Evolutionary conservation across 805 yeast genomes (phyloP).

Genomic region (Cyberlindnera maritima): DNA sequence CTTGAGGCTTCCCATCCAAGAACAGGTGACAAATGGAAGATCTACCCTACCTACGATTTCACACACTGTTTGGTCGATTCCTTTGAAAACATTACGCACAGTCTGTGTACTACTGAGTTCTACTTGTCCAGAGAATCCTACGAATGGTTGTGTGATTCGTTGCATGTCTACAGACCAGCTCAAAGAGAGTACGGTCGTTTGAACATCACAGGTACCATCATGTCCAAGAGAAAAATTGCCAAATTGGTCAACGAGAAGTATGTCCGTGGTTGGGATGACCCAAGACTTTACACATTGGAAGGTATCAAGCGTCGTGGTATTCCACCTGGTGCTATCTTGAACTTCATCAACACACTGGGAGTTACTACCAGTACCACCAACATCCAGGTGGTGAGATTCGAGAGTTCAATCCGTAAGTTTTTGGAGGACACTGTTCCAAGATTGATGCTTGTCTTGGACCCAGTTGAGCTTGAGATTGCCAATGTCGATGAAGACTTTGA

Average conservation of each 20-base stretch:
- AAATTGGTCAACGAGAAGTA: slow-evolving; percentile 75
- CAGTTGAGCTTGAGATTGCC: slow-evolving; percentile 76
- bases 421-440: slow-evolving; percentile 92
- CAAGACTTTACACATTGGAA: slow-evolving; percentile 91
- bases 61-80: slow-evolving; percentile 99
- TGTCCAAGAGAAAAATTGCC: slow-evolving; percentile 95
- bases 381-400: slow-evolving; percentile 88
- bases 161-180: slow-evolving; percentile 95
- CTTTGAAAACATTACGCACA: slow-evolving; percentile 92
- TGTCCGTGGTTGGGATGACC: slow-evolving; percentile 98
- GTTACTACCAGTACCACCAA: slow-evolving; percentile 92
- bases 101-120: slow-evolving; percentile 95
- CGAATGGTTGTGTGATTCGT: slow-evolving; percentile 97
- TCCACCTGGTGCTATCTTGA: slow-evolving; percentile 96
- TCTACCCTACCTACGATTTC: slow-evolving; percentile 97
- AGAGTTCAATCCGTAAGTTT: slow-evolving; percentile 80
- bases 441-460: slow-evolving; percentile 88
- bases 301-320: slow-evolving; percentile 96
- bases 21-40: slow-evolving; percentile 96
- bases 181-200: slow-evolving; percentile 98
- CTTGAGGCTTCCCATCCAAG: slow-evolving; percentile 91
- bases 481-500: slow-evolving; percentile 74
- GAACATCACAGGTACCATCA: slow-evolving; percentile 88
- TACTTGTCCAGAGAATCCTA: slow-evolving; percentile 88
- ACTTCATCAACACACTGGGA: slow-evolving; percentile 92